Evolutionary conservation across 1,139 yeast species (phyloP), one percentile per base, ranked within the genome.

Genomic region (Pichia sp.): DNA sequence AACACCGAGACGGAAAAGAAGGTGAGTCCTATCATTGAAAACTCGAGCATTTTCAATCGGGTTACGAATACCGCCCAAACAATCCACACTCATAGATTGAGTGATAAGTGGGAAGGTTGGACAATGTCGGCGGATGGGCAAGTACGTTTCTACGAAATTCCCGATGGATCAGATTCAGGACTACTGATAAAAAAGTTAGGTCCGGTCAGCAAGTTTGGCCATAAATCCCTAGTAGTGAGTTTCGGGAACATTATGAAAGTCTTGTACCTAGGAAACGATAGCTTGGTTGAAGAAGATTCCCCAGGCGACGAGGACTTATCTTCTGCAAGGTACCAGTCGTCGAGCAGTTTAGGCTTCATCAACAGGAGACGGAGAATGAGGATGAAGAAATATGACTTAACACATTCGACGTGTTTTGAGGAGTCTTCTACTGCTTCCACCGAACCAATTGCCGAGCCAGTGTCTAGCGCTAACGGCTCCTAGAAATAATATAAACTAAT

Each of bases 51-150:
- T 36, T 10, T n/a, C 16, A 36, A n/a, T 13, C 13, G 41, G 13
- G 36, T 10, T 36, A n/a, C 41, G n/a, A 36, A 36, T n/a, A 36
- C 13, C 13, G 41, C n/a, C n/a, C 16, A 36, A 11, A n/a, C 41
- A 13, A 4, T 19, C 48, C 16, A 23, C 29, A 10, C 11, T 4
- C 67, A 63, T 4, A 59, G 59, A 26, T 41, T 66, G 30, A 61
- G 63, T 51, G 74, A 75, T 54, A 60, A 79, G 6, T 87, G 95
- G 92, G 90, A 87, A 68, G 95, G 95, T 0, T 89, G 90, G 78
- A 84, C 90, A 1, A 79, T 89, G 73, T 76, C 80, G 3, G 80
- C 82, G 29, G 78, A 79, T 57, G 95, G 96, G 0, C 77, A 77
- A 49, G 75, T 85, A 15, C 72, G 79, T 16, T 76, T 75, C 54